phyloP scores from a whole-genome alignment of 2,329 filamentous ascomycete genomes.

The Cordyceps cateniannulata region DNA sequence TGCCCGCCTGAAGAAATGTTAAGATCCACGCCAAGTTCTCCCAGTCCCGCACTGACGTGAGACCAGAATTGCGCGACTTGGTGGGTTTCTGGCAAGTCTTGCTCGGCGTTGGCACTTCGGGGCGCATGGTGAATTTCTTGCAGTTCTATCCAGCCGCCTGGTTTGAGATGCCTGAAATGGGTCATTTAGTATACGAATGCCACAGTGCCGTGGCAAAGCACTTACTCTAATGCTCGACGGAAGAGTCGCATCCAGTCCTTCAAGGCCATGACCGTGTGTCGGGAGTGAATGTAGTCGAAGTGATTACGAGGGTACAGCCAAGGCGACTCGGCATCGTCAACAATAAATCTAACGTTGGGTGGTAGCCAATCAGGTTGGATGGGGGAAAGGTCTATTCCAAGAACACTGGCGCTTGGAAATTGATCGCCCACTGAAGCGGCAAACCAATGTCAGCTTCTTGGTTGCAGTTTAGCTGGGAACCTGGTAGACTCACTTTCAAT shows the following conservation, averaged over 20 bases:
- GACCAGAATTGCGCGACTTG: constrained; percentile 41
- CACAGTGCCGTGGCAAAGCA: background rate
- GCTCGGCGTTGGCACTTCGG: constrained; percentile 34
- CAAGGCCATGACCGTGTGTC: constrained; percentile 50
- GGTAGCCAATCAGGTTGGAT: constrained; percentile 47
- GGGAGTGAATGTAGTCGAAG: constrained; percentile 57
- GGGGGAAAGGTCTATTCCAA: constrained; percentile 40
- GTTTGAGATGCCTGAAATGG: constrained; percentile 39
- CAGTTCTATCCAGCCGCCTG: constrained; percentile 49
- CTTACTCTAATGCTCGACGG: constrained; percentile 39
- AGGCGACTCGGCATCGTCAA: constrained; percentile 51
- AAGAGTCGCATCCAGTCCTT: constrained; percentile 48
- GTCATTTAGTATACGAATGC: background rate
- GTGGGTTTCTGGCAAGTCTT: constrained; percentile 31
- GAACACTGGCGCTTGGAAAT: constrained; percentile 36
- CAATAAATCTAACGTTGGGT: constrained; percentile 48
- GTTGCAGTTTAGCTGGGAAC: background rate
- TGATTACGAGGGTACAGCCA: constrained; percentile 49
- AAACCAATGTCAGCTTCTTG: constrained; percentile 12
- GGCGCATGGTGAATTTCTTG: constrained; percentile 48
- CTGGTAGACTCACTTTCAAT: constrained; percentile 38
- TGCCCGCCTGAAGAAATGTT: constrained; percentile 34
- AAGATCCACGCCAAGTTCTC: constrained; percentile 39
- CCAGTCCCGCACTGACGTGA: constrained; percentile 37
- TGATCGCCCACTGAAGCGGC: constrained; percentile 36